phyloP scores from a whole-genome alignment of 257 asterid species.

The Sherardia arvensis region DNA sequence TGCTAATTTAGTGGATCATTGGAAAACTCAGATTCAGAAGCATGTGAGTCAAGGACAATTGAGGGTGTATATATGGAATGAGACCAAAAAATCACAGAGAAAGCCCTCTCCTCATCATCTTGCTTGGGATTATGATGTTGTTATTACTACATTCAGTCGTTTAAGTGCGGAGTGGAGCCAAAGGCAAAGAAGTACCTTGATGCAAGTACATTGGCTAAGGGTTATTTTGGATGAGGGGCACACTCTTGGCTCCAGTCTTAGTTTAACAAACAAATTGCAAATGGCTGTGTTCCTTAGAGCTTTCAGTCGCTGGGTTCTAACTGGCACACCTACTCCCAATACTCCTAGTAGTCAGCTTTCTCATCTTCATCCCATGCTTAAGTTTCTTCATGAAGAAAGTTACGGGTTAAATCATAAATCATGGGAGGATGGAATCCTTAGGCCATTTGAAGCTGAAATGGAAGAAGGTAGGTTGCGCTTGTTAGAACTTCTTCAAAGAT shows the following conservation, averaged over 20 bases:
- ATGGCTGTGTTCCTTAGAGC: slow-evolving; percentile 78
- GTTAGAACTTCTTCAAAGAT: slow-evolving; percentile 72
- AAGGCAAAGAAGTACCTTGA: slow-evolving; percentile 59
- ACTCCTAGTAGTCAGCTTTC: slow-evolving; percentile 93
- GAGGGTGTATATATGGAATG: slow-evolving; percentile 79
- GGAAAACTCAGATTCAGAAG: slow-evolving; percentile 80
- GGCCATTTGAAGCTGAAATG: slow-evolving; percentile 93
- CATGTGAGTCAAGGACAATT: slow-evolving; percentile 78
- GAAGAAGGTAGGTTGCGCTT: slow-evolving; percentile 88
- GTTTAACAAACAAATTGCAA: slow-evolving; percentile 85
- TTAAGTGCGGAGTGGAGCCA: slow-evolving; percentile 96
- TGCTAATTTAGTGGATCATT: slow-evolving; percentile 83
- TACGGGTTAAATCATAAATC: slow-evolving; percentile 73
- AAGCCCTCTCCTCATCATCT: slow-evolving; percentile 68
- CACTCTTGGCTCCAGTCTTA: slow-evolving; percentile 91
- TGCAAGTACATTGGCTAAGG: slow-evolving; percentile 98
- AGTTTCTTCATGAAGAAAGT: slow-evolving; percentile 85
- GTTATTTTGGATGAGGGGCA: slow-evolving; percentile 95
- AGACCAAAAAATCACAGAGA: slow-evolving; percentile 61
- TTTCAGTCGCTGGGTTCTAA: slow-evolving; percentile 88
- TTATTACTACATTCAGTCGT: slow-evolving; percentile 88
- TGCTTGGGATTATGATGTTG: slow-evolving; percentile 96
- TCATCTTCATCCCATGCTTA: slow-evolving; percentile 82
- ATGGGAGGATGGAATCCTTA: slow-evolving; percentile 84
- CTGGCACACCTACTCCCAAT: slow-evolving; percentile 97